Evolutionary conservation across 1,284 basidiomycete species (phyloP).

Genomic region (Tilletia indica): DNA sequence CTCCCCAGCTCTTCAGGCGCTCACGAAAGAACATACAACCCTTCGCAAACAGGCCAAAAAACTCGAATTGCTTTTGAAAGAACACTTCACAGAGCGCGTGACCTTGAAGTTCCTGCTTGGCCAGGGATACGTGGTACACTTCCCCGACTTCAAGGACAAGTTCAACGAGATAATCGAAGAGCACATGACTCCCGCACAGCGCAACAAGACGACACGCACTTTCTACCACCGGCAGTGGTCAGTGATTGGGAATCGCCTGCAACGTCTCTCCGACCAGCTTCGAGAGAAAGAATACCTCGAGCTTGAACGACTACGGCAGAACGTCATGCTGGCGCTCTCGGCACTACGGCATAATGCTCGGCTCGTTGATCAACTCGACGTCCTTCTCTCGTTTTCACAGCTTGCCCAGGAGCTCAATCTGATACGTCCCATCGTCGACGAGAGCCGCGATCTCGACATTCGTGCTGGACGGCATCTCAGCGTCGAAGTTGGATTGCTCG

Average conservation of each 20-base stretch:
- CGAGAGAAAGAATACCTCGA: constrained; percentile 32
- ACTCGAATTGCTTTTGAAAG: constrained; percentile 35
- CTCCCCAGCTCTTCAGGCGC: constrained; percentile 29
- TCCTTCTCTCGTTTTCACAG: constrained; percentile 76
- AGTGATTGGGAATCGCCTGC: constrained; percentile 33
- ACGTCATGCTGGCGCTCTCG: constrained; percentile 26
- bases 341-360: constrained; percentile 69
- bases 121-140: constrained; percentile 52
- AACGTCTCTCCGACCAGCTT: constrained; percentile 33
- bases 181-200: constrained; percentile 39
- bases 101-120: constrained; percentile 42
- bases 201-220: constrained; percentile 40
- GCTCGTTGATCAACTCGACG: constrained; percentile 84
- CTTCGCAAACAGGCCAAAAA: constrained; percentile 31
- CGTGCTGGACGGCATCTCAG: constrained; percentile 82
- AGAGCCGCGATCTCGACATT: constrained; percentile 64
- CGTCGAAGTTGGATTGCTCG: constrained; percentile 82
- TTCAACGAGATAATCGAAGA: constrained; percentile 20
- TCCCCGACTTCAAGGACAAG: constrained; percentile 27
- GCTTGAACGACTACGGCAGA: constrained; percentile 41
- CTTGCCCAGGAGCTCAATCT: constrained; percentile 78
- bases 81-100: constrained; percentile 30
- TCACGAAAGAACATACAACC: constrained; percentile 32
- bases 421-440: constrained; percentile 69
- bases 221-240: constrained; percentile 45